Evolutionary conservation across 1,284 basidiomycete species (phyloP), one percentile per base, ranked within the genome.

Genomic region (Psilocybe mexicana): DNA sequence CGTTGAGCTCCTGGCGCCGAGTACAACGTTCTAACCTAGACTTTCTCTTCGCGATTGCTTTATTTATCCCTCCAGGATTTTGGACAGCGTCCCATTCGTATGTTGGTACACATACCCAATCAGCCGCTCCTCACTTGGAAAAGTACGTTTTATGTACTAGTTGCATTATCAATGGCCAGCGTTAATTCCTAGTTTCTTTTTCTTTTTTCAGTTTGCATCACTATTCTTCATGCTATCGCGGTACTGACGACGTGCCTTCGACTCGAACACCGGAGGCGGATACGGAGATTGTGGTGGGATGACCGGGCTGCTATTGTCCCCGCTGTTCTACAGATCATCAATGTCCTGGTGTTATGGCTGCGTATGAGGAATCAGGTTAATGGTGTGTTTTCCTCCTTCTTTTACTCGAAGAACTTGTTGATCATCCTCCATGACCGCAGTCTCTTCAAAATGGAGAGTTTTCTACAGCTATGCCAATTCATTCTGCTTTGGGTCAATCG

Each of bases 271-370:
- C 50, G 56, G 6, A 43, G 56, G 6, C 18, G 51, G 18, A 48
- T 30, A 3, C 26, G 11, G 33, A 58, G 26, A 28, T 36, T 58
- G 14, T 58, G 56, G 56, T 58, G 56, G 56, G 56, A 58, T 14
- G 56, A 58, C 18, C 45, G 44, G 7, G 56, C 51, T 2, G 43
- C 56, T 8, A 46, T 53, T 43, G 12, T 44, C 33, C 44, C 50
- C n/a, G 6, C 23, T 33, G 7, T 38, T 8, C 2, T 52, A 23
- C 45, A 47, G 26, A 18, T 40, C 18, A 2, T 53, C 25, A 52
- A 58, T 38, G 43, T 53, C 8, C 24, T 28, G 8, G 50, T 47
- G 8, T 36, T 52, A 12, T 53, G 52, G 52, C 14, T 53, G n/a
- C 12, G 52, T 11, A 7, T 53, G 14, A 28, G 52, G n/a, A 26